Conservation (phyloP, 257 asterid species). For the Pogostemon cablin region DNA sequence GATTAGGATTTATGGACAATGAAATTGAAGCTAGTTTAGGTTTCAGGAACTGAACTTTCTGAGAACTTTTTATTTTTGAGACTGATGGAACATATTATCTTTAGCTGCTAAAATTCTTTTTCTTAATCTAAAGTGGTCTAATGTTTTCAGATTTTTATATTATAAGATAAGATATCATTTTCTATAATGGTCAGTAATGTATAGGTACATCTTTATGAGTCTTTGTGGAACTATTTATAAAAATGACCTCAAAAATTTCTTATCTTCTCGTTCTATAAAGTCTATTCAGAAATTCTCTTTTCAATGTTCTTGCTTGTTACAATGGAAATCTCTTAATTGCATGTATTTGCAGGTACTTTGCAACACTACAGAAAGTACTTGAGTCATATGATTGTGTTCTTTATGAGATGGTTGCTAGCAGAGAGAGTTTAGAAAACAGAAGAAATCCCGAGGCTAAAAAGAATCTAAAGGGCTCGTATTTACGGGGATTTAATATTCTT, state of each 20-base stretch:
- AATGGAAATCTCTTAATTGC: not conserved
- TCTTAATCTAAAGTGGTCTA: not conserved
- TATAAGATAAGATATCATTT: not conserved
- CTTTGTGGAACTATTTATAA: too few relatives aligned
- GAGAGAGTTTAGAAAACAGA: constrained; percentile 83
- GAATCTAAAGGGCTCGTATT: constrained; percentile 53
- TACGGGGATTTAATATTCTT: constrained; percentile 69
- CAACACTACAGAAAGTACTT: constrained; percentile 70
- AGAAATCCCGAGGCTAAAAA: constrained; percentile 54
- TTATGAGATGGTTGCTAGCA: constrained; percentile 96
- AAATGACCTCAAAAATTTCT: not conserved
- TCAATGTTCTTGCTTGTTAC: not conserved
- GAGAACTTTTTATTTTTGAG: not conserved
- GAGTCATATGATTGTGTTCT: constrained; percentile 84
- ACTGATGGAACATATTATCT: not conserved
- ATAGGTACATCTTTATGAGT: too few relatives aligned
- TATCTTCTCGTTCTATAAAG: not conserved
- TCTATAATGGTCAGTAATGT: too few relatives aligned
- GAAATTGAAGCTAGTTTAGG: not conserved
- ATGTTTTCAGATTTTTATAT: not conserved
- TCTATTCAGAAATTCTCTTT: not conserved
- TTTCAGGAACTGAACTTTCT: not conserved
- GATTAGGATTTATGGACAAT: not conserved
- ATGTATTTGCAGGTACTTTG: constrained; percentile 67
- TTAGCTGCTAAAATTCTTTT: not conserved